Percentiles rank a stretch among this genome's conserved stretches.
Evolutionary conservation across 305 asterid genomes (phyloP).

Genomic region (Solanum chacoense): DNA sequence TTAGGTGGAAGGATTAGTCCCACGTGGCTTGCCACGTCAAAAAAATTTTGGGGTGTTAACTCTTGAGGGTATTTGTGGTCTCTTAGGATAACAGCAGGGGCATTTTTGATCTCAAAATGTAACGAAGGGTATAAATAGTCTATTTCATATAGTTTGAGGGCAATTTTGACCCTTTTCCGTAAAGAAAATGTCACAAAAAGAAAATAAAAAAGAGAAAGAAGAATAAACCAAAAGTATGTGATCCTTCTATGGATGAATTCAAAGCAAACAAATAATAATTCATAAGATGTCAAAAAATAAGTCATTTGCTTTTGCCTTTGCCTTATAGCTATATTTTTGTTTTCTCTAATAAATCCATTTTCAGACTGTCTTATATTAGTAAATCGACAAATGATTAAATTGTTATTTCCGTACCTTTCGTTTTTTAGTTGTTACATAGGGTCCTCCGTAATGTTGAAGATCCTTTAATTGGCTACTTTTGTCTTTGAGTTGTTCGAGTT

Average conservation of each 20-base stretch:
- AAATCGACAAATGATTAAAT: constrained; percentile 1
- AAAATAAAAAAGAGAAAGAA: background rate
- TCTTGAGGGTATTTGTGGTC: too few species aligned
- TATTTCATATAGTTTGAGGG: too few species aligned
- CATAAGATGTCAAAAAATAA: constrained; percentile 4
- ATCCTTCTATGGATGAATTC: background rate
- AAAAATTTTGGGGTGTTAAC: too few species aligned
- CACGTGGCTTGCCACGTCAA: too few species aligned
- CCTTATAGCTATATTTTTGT: constrained; percentile 12
- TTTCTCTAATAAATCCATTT: constrained; percentile 1
- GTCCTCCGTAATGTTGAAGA: background rate
- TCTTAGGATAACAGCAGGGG: too few species aligned
- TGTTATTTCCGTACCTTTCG: background rate
- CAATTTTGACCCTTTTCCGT: background rate
- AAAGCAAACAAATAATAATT: constrained; percentile 9
- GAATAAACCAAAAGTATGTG: background rate
- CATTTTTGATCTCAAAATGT: too few species aligned
- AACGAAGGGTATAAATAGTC: too few species aligned
- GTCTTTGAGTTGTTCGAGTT: background rate
- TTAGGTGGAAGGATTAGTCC: too few species aligned
- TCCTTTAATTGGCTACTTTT: background rate
- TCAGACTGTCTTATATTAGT: background rate
- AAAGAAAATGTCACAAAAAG: background rate
- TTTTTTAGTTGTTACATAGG: constrained; percentile 7
- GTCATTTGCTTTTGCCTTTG: background rate